These are phyloP conservation scores for Barnettozyma siamensis DNA, from an alignment of 805 yeast species.

Conservation along the genomic window DNA sequence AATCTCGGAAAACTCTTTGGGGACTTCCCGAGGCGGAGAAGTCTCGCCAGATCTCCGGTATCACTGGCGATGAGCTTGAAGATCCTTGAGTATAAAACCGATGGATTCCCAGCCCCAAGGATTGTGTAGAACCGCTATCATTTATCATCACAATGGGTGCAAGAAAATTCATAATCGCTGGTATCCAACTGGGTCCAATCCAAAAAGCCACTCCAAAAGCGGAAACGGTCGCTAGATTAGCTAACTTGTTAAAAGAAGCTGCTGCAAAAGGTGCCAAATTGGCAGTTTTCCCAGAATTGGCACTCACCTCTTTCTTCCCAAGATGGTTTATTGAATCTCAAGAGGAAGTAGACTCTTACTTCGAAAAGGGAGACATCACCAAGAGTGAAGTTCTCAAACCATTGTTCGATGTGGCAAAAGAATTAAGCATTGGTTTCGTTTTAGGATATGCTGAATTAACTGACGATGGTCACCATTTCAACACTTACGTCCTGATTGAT, in stretches of 20 bases:
- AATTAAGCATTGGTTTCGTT: conserved; percentile 27
- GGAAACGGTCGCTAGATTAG: conserved; percentile 28
- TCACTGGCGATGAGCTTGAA: too few species aligned
- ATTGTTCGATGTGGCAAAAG: conserved; percentile 29
- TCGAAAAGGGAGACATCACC: conserved; percentile 32
- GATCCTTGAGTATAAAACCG: too few species aligned
- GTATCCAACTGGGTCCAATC: conserved; percentile 31
- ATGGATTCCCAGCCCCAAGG: too few species aligned
- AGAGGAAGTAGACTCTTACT: conserved; percentile 31
- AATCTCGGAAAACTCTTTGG: too few species aligned
- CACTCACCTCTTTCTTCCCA: conserved; percentile 33
- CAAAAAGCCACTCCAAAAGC: conserved; percentile 26
- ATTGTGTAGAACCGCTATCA: too few species aligned
- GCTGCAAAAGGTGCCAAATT: conserved; percentile 28
- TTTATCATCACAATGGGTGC: conserved; percentile 11
- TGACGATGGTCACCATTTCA: conserved; percentile 32
- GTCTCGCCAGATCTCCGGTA: too few species aligned
- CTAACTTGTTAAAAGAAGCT: conserved; percentile 26
- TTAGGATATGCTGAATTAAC: conserved; percentile 36
- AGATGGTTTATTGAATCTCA: conserved; percentile 30
- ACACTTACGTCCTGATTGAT: conserved; percentile 30
- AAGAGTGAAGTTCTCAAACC: conserved; percentile 24
- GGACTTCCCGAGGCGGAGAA: too few species aligned
- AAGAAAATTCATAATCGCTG: conserved; percentile 29
- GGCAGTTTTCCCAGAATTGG: conserved; percentile 34